Conservation (phyloP, 1,139 yeast genomes). For the Yamadazyma dendronema region DNA sequence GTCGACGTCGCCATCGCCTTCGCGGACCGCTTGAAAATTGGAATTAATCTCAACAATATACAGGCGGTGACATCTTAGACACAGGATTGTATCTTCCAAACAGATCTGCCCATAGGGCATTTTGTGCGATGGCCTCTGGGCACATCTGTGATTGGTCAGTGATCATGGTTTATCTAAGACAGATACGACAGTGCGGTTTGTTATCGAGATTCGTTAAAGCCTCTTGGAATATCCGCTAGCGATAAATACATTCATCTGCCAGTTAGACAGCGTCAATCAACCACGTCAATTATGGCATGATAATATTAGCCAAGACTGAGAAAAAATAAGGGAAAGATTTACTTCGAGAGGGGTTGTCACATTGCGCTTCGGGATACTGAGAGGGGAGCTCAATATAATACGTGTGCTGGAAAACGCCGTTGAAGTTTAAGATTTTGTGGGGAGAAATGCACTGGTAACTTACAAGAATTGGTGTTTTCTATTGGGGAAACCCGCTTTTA, state of each 20-base stretch:
- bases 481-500: no score
- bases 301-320: background rate
- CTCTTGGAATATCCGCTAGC: no score
- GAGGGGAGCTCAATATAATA: background rate
- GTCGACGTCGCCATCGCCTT: background rate
- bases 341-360: no score
- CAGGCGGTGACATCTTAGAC: background rate
- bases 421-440: background rate
- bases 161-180: background rate
- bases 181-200: background rate
- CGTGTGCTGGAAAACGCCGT: background rate
- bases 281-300: background rate
- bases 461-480: no score
- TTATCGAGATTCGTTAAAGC: background rate
- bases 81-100: background rate
- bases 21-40: background rate
- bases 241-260: no score
- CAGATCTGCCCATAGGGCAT: background rate
- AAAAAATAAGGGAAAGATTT: no score
- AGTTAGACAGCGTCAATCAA: no score
- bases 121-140: background rate
- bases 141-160: background rate
- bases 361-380: no score
- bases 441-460: no score
- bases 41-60: background rate